A percentile compares a stretch with the other conserved stretches of the same genome.
phyloP scores from a whole-genome alignment of 495 filamentous ascomycete species.

The Cudoniella acicularis region DNA sequence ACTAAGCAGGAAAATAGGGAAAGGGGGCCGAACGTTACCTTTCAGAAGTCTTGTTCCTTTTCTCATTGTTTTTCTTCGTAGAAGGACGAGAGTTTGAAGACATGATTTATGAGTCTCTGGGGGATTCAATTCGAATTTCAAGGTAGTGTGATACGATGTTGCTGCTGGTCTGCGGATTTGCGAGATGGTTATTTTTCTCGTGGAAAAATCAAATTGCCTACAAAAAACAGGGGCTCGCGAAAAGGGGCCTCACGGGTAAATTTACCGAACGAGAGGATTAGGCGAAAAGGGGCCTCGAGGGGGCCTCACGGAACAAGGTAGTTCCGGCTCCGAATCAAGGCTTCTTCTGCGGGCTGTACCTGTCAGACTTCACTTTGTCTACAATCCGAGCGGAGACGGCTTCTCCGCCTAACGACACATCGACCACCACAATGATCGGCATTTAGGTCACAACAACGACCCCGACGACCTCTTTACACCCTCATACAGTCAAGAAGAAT shows the following conservation, averaged over 20 bases:
- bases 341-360: background rate
- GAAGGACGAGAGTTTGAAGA: too few species aligned
- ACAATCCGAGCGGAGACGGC: background rate
- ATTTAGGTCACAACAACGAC: slow-evolving; percentile 16
- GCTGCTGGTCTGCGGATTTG: too few species aligned
- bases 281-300: background rate
- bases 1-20: too few species aligned
- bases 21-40: too few species aligned
- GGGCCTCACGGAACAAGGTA: background rate
- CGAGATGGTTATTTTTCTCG: too few species aligned
- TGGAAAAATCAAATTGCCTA: too few species aligned
- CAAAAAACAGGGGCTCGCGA: background rate
- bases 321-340: background rate
- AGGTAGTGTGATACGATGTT: too few species aligned
- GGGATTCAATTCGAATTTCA: too few species aligned
- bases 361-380: background rate
- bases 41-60: too few species aligned
- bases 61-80: too few species aligned
- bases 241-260: background rate
- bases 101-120: too few species aligned
- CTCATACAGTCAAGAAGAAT: slow-evolving; percentile 4
- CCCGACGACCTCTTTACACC: background rate
- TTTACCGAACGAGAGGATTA: background rate
- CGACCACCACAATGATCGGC: slow-evolving; percentile 9
- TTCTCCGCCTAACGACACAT: slow-evolving; percentile 12